These are phyloP conservation scores for Bombardia bombarda DNA, from an alignment of 495 filamentous ascomycete species.

Conservation along the genomic window DNA sequence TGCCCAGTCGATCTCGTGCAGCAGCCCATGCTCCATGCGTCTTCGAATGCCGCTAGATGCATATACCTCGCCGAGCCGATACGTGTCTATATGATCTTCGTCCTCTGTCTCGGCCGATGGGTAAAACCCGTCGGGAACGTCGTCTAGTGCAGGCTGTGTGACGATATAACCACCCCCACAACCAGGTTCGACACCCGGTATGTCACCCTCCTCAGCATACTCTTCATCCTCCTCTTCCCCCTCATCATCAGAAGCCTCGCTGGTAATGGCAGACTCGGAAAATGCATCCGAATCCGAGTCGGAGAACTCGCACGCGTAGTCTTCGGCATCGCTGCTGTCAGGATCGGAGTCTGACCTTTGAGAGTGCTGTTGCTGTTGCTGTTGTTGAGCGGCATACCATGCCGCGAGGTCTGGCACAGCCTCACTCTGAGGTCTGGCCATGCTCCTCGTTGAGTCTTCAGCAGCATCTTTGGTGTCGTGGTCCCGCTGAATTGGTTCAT, in stretches of 20 bases:
- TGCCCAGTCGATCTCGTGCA: conserved; percentile 96
- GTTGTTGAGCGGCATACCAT: conserved; percentile 28
- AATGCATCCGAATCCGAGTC: conserved; percentile 46
- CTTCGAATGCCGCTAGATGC: conserved; percentile 84
- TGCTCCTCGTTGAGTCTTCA: conserved; percentile 13
- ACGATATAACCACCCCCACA: conserved; percentile 65
- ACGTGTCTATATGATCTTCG: conserved; percentile 63
- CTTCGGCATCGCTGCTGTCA: conserved; percentile 31
- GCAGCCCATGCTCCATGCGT: conserved; percentile 48
- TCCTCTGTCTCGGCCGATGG: conserved; percentile 40
- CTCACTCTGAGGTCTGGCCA: conserved; percentile 15
- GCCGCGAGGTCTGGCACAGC: conserved; percentile 16
- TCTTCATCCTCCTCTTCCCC: conserved; percentile 34
- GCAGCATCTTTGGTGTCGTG: conserved; percentile 26
- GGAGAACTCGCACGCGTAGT: conserved; percentile 41
- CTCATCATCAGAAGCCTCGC: conserved; percentile 32
- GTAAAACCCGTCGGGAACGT: conserved; percentile 76
- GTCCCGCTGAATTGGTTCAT: conserved; percentile 62
- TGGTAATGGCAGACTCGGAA: conserved; percentile 40
- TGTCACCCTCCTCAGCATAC: conserved; percentile 64
- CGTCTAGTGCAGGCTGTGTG: conserved; percentile 82
- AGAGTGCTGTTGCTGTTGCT: too few species aligned
- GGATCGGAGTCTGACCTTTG: conserved; percentile 24
- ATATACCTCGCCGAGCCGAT: conserved; percentile 72
- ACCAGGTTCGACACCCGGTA: conserved; percentile 67